A percentile compares a stretch with the other conserved stretches of the same genome.
Evolutionary conservation across 176 grass and related monocot genomes (phyloP).

Genomic region (Aegilops bicornis): DNA sequence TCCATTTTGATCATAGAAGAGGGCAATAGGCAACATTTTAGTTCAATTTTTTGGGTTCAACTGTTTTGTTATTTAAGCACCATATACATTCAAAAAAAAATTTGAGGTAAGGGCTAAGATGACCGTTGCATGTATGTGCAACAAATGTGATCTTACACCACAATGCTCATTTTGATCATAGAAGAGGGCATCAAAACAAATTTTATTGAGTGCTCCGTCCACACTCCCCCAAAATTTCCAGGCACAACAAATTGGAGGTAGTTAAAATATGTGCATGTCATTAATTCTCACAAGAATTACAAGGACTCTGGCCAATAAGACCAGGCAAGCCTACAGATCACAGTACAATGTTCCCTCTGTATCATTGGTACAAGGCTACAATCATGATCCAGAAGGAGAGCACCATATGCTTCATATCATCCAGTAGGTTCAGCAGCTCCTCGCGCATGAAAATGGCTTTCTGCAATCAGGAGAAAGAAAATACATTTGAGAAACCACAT

Average conservation of each 20-base stretch:
- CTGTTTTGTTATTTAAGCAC: too few species aligned
- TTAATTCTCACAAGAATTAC: neutral
- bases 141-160: too few species aligned
- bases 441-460: neutral
- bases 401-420: neutral
- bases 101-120: too few species aligned
- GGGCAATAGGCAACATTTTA: too few species aligned
- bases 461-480: neutral
- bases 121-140: too few species aligned
- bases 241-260: neutral
- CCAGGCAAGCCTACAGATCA: slow-evolving; percentile 14
- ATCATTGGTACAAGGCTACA: neutral
- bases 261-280: neutral
- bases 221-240: neutral
- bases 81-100: too few species aligned
- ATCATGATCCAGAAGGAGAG: neutral
- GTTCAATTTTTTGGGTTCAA: too few species aligned
- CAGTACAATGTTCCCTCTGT: neutral
- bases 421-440: neutral
- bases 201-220: too few species aligned
- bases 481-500: neutral
- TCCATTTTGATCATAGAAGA: too few species aligned
- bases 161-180: too few species aligned
- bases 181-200: too few species aligned
- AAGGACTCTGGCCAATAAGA: neutral